These are phyloP conservation scores for Lepidium africanum DNA, from an alignment of 345 rosid genomes.

Conservation along the genomic window DNA sequence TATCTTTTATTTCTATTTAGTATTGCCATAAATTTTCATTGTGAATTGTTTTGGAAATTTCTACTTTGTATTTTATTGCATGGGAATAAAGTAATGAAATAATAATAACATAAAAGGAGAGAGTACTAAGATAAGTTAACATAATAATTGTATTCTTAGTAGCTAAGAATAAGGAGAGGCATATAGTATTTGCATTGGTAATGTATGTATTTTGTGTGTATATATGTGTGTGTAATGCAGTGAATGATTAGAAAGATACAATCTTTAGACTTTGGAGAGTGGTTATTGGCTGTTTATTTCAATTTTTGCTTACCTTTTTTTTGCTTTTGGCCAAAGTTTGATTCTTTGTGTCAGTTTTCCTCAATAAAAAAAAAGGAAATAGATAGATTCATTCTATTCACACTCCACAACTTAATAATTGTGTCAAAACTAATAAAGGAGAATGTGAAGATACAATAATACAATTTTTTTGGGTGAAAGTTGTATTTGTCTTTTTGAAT, in stretches of 20 bases:
- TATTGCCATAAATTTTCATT: too few relatives aligned
- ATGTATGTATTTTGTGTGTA: not conserved
- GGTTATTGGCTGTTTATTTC: constrained; percentile 24
- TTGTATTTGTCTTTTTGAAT: too few relatives aligned
- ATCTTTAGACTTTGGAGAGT: constrained; percentile 25
- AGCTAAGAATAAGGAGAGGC: constrained; percentile 22
- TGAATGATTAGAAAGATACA: constrained; percentile 9
- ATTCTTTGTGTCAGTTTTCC: constrained; percentile 7
- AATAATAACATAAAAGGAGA: not conserved
- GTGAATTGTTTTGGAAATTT: not conserved
- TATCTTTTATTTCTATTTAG: too few relatives aligned
- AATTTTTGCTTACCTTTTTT: not conserved
- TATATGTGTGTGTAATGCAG: not conserved
- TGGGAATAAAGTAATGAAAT: constrained; percentile 17
- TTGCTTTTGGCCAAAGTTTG: constrained; percentile 1
- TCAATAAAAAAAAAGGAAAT: not conserved
- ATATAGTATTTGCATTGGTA: not conserved
- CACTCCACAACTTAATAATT: not conserved
- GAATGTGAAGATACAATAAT: not conserved
- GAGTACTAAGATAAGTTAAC: not conserved
- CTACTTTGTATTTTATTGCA: constrained; percentile 18
- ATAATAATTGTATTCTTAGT: constrained; percentile 18
- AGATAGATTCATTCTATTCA: not conserved
- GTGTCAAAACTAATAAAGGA: not conserved
- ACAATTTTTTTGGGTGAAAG: too few relatives aligned